Evolutionary conservation across 495 filamentous ascomycete species (phyloP), one percentile per base, ranked within the genome.

Genomic region (Lophiotrema nucula): DNA sequence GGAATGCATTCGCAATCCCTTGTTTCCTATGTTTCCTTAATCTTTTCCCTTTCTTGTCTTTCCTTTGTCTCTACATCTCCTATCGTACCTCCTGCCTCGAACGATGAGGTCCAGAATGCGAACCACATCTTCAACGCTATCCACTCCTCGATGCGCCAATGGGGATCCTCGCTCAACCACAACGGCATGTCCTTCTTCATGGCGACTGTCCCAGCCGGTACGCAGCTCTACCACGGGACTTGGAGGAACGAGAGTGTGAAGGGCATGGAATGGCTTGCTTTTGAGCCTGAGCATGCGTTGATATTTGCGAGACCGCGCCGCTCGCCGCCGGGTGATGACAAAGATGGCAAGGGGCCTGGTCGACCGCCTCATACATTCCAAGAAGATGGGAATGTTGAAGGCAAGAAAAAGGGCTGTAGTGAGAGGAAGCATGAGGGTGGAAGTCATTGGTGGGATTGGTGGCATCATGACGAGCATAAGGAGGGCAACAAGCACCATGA

Each of bases 111-210:
- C 16, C 37, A 56, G 5, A 62, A 65, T 50, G 56, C 61, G 11
- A 80, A 80, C 59, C 76, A 80, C 45, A 84, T 87, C 53, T 87
- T 87, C 76, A 88, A 87, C 62, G 73, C 81, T 18, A 70, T 87
- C 31, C 83, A 87, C 60, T 80, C 80, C 24, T 82, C 85, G 18
- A 81, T 84, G 78, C 80, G 85, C 21, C 82, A 87, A 75, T 88
- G 82, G 79, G 84, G 83, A 6, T 87, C 84, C 0, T 83, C 83
- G 0, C 66, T 86, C 3, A 74, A 87, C 42, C 85, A 88, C 62
- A 88, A 88, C 66, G 84, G 84, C 48, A 82, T 87, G 73, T 86
- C 83, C 0, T 73, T 84, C 64, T 85, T 85, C 65, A 71, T 81
- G 0, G 84, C 74, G 3, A 75, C 72, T 0, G 76, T 88, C 1